A percentile compares a stretch with the other conserved stretches of the same genome.
phyloP scores from a whole-genome alignment of 2,329 filamentous ascomycete species.

The Dactylellina leptospora region DNA sequence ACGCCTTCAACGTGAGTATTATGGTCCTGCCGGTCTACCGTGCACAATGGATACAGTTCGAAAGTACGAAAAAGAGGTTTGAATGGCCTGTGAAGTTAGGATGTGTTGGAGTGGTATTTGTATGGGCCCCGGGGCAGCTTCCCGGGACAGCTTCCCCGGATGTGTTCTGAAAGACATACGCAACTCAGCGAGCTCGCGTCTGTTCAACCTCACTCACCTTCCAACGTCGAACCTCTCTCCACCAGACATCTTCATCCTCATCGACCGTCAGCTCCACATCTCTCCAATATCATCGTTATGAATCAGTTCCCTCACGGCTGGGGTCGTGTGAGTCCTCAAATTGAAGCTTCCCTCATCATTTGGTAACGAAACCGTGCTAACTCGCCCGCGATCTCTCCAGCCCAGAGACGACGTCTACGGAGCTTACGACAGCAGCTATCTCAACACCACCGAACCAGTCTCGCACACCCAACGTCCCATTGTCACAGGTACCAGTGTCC shows the following conservation, averaged over 20 bases:
- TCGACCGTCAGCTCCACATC: slow-evolving; percentile 49
- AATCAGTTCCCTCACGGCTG: slow-evolving; percentile 77
- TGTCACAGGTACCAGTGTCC: slow-evolving; percentile 94
- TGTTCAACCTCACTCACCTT: background rate
- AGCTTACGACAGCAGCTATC: slow-evolving; percentile 85
- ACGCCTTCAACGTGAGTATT: too few relatives aligned
- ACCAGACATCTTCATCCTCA: background rate
- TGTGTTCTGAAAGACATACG: slow-evolving; percentile 23
- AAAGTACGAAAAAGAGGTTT: too few relatives aligned
- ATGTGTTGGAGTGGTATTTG: background rate
- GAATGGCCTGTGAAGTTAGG: too few relatives aligned
- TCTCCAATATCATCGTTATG: slow-evolving; percentile 63
- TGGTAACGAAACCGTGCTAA: slow-evolving; percentile 57
- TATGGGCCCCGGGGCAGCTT: background rate
- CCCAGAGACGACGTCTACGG: slow-evolving; percentile 98
- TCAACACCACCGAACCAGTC: slow-evolving; percentile 68
- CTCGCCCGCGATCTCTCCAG: slow-evolving; percentile 63
- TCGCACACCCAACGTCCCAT: slow-evolving; percentile 91
- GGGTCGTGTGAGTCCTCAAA: slow-evolving; percentile 72
- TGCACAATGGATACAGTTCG: too few relatives aligned
- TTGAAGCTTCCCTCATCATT: slow-evolving; percentile 2
- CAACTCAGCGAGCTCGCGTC: slow-evolving; percentile 38
- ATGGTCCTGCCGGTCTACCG: too few relatives aligned
- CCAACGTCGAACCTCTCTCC: slow-evolving; percentile 33
- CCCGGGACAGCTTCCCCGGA: background rate